phyloP scores from a whole-genome alignment of 2,329 filamentous ascomycete genomes.

The Neocucurbitaria cava region DNA sequence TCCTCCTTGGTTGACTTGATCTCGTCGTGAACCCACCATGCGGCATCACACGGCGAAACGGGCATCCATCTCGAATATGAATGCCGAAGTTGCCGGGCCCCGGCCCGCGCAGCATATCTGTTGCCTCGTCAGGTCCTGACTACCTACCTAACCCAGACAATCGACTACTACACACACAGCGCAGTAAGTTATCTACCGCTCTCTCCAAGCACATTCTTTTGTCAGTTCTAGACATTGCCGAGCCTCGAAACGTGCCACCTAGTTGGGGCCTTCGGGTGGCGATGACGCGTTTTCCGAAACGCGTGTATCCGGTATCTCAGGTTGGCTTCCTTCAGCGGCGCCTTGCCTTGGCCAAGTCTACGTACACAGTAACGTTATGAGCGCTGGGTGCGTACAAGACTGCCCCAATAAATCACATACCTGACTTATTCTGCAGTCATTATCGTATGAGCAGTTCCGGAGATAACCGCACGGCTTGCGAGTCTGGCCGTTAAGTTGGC shows the following conservation, averaged over 20 bases:
- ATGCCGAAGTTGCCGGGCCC: neutral
- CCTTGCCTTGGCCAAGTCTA: no score
- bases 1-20: neutral
- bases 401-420: neutral
- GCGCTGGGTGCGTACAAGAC: neutral
- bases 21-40: neutral
- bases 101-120: neutral
- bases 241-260: no score
- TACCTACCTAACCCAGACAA: no score
- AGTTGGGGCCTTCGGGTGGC: neutral
- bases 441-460: neutral
- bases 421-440: neutral
- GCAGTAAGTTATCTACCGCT: neutral
- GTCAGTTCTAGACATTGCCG: neutral
- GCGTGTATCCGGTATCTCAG: neutral
- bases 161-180: neutral
- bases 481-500: neutral
- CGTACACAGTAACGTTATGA: no score
- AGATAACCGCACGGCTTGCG: neutral
- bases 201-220: neutral
- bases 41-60: neutral
- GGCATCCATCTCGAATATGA: neutral
- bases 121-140: neutral
- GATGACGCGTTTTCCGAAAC: neutral
- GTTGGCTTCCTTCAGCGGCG: no score